Evolutionary conservation across 495 filamentous ascomycete genomes (phyloP), one percentile per base, ranked within the genome.

Genomic region (Penicillium turbatum): DNA sequence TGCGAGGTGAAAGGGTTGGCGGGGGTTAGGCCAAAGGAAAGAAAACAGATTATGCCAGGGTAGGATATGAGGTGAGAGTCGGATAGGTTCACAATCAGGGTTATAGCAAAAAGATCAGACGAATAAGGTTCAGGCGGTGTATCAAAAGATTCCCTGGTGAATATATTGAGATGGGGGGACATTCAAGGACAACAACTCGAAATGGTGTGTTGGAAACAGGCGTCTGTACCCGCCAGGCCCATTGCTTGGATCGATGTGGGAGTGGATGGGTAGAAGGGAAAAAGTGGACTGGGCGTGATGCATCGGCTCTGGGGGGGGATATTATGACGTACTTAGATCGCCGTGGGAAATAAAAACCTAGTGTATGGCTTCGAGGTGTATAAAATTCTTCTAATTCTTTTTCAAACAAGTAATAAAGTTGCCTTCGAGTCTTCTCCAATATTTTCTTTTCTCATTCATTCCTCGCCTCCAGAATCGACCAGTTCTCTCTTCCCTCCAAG

Each of bases 291-390:
- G 54, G 50, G 53, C 47, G 53, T 57, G 60, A 64, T 66, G 64
- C 54, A 45, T 54, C 57, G 66, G 62, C 65, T 63, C 64, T 48
- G 58, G 68, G 62, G 61, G 60, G 57, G 52, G 51, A 4, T 24
- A 24, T 46, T 61, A 73, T 73, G 71, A 73, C 71, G 71, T 73
- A 72, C 13, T 37, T 37, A 16, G 63, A 36, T 40, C 24, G 60
- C 51, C 64, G 56, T 61, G 65, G 51, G 15, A 32, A 45, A 56
- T 40, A 35, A 50, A 51, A 57, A 48, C 30, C 21, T 47, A 6
- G 44, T 42, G 10, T 42, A 5, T 9, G 8, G 21, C 21, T 24
- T 24, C 21, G 21, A 24, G 21, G n/a, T n/a, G n/a, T n/a, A 24
- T 24, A 24, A 2, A 24, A 24, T 24, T 24, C 4, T 24, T 2